These are phyloP conservation scores for Ligustrum vulgare DNA, from an alignment of 257 asterid genomes.

Conservation along the genomic window DNA sequence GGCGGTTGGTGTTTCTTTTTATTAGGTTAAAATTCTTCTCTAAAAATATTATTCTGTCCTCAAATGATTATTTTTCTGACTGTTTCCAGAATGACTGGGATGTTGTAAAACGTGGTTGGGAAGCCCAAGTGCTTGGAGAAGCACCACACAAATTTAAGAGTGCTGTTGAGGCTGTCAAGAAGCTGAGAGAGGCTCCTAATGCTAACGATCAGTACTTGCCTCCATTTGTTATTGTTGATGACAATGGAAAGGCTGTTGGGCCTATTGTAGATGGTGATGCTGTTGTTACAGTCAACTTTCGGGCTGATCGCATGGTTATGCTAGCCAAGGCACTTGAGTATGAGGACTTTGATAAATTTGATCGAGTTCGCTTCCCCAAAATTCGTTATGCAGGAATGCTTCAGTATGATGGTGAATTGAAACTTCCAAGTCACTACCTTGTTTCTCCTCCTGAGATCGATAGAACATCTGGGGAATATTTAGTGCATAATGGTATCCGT, in stretches of 20 bases:
- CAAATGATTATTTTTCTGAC: constrained; percentile 8
- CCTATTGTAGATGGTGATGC: constrained; percentile 97
- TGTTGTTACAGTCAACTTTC: constrained; percentile 85
- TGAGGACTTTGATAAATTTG: constrained; percentile 79
- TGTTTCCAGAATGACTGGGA: constrained; percentile 84
- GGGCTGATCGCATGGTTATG: constrained; percentile 99
- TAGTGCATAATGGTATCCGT: constrained; percentile 76
- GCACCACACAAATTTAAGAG: constrained; percentile 82
- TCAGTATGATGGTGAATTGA: constrained; percentile 95
- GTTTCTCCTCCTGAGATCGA: constrained; percentile 97
- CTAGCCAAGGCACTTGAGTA: constrained; percentile 89
- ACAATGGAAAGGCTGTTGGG: constrained; percentile 80
- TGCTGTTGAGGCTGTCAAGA: constrained; percentile 84
- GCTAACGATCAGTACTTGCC: constrained; percentile 76
- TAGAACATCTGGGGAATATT: constrained; percentile 95
- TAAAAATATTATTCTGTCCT: neutral
- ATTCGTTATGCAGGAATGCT: constrained; percentile 96
- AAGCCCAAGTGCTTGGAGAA: constrained; percentile 97
- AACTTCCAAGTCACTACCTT: constrained; percentile 84
- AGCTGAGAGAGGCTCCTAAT: constrained; percentile 70
- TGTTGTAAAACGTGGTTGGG: constrained; percentile 94
- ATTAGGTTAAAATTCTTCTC: neutral
- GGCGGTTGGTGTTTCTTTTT: too few relatives aligned
- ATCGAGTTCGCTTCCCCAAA: constrained; percentile 79
- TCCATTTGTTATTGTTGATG: constrained; percentile 94